These are phyloP conservation scores for Capronia epimyces DNA, from an alignment of 2,329 filamentous ascomycete genomes.

Conservation along the genomic window DNA sequence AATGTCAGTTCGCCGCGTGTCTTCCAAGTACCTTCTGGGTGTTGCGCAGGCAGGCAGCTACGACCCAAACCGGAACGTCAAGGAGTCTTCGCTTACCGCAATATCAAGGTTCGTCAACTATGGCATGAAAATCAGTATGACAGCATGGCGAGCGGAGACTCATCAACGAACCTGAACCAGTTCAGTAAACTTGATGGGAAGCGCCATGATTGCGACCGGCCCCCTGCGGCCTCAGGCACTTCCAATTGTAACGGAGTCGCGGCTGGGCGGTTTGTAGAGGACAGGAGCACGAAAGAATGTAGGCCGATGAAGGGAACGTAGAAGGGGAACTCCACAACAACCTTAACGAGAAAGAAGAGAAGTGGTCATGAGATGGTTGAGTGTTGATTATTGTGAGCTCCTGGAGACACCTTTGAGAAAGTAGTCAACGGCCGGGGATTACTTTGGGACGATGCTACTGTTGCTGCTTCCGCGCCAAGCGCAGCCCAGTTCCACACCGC, in stretches of 20 bases:
- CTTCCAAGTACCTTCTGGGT: slow-evolving; percentile 17
- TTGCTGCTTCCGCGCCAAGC: slow-evolving; percentile 9
- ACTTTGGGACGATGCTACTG: background rate
- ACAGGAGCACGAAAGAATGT: slow-evolving; percentile 19
- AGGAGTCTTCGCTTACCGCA: slow-evolving; percentile 43
- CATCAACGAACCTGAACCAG: slow-evolving; percentile 62
- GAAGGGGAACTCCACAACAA: slow-evolving; percentile 16
- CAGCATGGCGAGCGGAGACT: background rate
- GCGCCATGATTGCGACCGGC: slow-evolving; percentile 47
- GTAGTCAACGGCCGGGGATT: slow-evolving; percentile 11
- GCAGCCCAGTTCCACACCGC: background rate
- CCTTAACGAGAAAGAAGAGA: slow-evolving; percentile 8
- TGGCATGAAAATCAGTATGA: slow-evolving; percentile 35
- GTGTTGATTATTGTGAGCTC: slow-evolving; percentile 22
- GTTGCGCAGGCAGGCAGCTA: slow-evolving; percentile 25
- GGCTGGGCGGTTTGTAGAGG: slow-evolving; percentile 7
- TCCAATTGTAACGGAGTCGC: slow-evolving; percentile 12
- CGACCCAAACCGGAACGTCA: slow-evolving; percentile 6
- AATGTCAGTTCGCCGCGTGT: slow-evolving; percentile 26
- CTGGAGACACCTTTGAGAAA: slow-evolving; percentile 24
- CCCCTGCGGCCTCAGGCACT: slow-evolving; percentile 29
- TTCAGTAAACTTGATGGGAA: slow-evolving; percentile 92
- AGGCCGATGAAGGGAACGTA: slow-evolving; percentile 12
- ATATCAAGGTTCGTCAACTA: slow-evolving; percentile 52
- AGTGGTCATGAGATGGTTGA: slow-evolving; percentile 5